Conservation (phyloP, 805 yeast species). For the Barnettozyma wickerhamii region DNA sequence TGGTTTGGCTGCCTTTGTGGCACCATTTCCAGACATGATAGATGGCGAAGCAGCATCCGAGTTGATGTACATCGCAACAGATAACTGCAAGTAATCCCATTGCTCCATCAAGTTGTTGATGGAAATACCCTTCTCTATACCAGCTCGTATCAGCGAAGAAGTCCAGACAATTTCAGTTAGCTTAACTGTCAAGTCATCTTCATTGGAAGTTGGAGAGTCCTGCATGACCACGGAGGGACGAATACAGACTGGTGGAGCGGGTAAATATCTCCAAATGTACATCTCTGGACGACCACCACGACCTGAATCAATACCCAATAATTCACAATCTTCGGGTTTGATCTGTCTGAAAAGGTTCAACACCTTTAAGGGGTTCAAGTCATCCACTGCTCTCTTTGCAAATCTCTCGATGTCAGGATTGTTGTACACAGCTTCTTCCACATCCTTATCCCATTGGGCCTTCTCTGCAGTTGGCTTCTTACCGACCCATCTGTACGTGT, state of each 20-base stretch:
- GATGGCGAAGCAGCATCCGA: slow-evolving; percentile 89
- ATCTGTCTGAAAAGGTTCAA: slow-evolving; percentile 84
- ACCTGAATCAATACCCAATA: slow-evolving; percentile 84
- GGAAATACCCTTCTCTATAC: slow-evolving; percentile 91
- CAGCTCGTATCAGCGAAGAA: slow-evolving; percentile 89
- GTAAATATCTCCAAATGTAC: slow-evolving; percentile 94
- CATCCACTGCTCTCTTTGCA: slow-evolving; percentile 84
- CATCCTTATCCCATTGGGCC: slow-evolving; percentile 80
- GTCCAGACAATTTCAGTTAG: slow-evolving; percentile 97
- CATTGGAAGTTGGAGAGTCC: slow-evolving; percentile 84
- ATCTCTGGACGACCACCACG: slow-evolving; percentile 92
- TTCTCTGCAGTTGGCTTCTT: slow-evolving; percentile 85
- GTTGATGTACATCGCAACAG: slow-evolving; percentile 96
- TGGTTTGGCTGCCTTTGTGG: slow-evolving; percentile 54
- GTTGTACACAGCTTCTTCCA: slow-evolving; percentile 64
- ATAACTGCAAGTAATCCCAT: slow-evolving; percentile 95
- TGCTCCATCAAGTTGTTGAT: slow-evolving; percentile 95
- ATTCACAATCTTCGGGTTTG: slow-evolving; percentile 82
- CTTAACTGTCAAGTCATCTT: slow-evolving; percentile 95
- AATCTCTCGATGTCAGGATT: slow-evolving; percentile 89
- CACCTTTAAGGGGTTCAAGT: slow-evolving; percentile 88
- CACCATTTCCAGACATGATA: slow-evolving; percentile 62
- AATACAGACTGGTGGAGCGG: slow-evolving; percentile 99
- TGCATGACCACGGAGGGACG: slow-evolving; percentile 96
- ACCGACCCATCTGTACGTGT: slow-evolving; percentile 93